These are phyloP conservation scores for Amanita molliuscula DNA, from an alignment of 768 basidiomycete species.

Conservation along the genomic window DNA sequence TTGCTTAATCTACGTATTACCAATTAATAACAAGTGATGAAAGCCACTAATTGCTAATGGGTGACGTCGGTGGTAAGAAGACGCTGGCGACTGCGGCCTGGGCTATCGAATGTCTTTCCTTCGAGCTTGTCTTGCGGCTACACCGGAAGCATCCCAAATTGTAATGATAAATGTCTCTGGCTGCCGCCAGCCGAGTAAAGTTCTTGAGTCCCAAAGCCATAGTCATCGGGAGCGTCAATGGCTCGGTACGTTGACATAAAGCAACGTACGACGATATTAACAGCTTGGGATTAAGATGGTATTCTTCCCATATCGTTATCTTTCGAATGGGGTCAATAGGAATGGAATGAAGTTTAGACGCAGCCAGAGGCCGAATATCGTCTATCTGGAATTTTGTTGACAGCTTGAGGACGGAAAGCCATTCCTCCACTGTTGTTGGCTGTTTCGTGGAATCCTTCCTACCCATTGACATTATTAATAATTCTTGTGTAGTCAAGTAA, in stretches of 20 bases:
- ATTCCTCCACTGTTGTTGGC: slow-evolving; percentile 17
- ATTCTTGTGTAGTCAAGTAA: neutral
- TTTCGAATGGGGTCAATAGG: slow-evolving; percentile 23
- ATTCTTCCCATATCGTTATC: slow-evolving; percentile 26
- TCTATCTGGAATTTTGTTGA: slow-evolving; percentile 23
- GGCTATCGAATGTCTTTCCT: neutral
- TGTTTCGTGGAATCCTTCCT: slow-evolving; percentile 12
- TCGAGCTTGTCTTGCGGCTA: neutral
- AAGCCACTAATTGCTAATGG: neutral
- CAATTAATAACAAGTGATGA: neutral
- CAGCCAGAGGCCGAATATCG: slow-evolving; percentile 17
- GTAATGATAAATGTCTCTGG: slow-evolving; percentile 20
- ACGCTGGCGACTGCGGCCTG: neutral
- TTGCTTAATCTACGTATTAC: neutral
- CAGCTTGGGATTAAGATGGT: slow-evolving; percentile 20
- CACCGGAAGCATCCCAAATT: slow-evolving; percentile 15
- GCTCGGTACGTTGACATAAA: slow-evolving; percentile 20
- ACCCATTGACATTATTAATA: neutral
- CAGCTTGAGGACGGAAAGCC: slow-evolving; percentile 24
- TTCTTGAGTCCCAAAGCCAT: slow-evolving; percentile 21
- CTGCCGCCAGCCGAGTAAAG: slow-evolving; percentile 23
- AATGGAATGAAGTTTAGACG: slow-evolving; percentile 17
- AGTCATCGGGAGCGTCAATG: slow-evolving; percentile 22
- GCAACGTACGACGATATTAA: slow-evolving; percentile 19
- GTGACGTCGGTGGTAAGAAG: neutral